phyloP scores from a whole-genome alignment of 306 rosid species.

The barrel medic (Medicago truncatula) region DNA sequence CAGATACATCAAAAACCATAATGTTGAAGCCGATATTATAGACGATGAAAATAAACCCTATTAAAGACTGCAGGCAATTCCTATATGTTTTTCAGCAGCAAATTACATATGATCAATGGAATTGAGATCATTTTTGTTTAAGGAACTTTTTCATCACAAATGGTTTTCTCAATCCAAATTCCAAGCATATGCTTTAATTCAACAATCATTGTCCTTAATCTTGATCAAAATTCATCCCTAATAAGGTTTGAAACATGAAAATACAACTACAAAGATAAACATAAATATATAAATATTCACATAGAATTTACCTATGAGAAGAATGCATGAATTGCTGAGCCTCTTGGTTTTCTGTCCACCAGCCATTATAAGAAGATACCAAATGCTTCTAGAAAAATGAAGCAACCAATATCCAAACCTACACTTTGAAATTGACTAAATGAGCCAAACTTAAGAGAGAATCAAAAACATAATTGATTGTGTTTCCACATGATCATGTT shows the following conservation, averaged over 20 bases:
- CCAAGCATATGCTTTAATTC: neutral
- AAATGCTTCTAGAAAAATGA: constrained; percentile 17
- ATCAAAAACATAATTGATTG: constrained; percentile 21
- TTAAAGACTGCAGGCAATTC: too few species aligned
- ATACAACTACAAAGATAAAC: constrained; percentile 5
- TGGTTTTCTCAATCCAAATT: neutral
- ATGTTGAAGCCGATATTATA: neutral
- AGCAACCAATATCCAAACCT: constrained; percentile 26
- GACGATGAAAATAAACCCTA: neutral
- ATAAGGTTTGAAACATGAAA: constrained; percentile 2
- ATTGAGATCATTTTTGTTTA: too few species aligned
- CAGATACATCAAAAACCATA: neutral
- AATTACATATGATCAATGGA: neutral
- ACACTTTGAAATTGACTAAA: constrained; percentile 1
- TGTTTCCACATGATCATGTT: constrained; percentile 34
- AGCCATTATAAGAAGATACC: constrained; percentile 49
- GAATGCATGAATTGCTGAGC: constrained; percentile 77
- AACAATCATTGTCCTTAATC: neutral
- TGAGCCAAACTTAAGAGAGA: constrained; percentile 29
- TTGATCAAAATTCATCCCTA: neutral
- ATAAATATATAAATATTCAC: neutral
- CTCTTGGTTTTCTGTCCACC: constrained; percentile 46
- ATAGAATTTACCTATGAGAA: constrained; percentile 70
- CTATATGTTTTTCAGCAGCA: neutral
- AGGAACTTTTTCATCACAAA: too few species aligned